A percentile compares a stretch with the other conserved stretches of the same genome.
These are phyloP conservation scores for Dryas octopetala DNA, from an alignment of 306 rosid genomes.

Conservation along the genomic window DNA sequence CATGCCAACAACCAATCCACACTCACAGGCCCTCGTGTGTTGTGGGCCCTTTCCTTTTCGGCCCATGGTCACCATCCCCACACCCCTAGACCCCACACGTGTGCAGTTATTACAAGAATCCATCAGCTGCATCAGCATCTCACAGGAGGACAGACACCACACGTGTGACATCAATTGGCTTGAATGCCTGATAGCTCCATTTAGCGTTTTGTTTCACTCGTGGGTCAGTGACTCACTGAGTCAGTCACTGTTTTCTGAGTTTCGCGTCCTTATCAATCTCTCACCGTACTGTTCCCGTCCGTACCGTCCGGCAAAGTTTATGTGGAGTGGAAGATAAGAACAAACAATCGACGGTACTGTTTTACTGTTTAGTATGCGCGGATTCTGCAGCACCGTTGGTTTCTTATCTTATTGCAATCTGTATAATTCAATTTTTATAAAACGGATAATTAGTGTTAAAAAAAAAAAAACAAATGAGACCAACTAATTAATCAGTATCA, in stretches of 20 bases:
- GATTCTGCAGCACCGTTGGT: background rate
- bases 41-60: conserved; percentile 17
- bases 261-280: background rate
- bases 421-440: no score
- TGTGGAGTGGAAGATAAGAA: background rate
- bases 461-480: no score
- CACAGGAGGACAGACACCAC: conserved; percentile 22
- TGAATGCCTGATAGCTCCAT: background rate
- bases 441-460: no score
- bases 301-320: background rate
- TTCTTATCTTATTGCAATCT: background rate
- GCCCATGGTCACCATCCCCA: conserved; percentile 18
- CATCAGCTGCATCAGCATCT: conserved; percentile 26
- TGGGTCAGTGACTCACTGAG: background rate
- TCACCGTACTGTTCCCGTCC: background rate
- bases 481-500: no score
- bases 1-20: conserved; percentile 28
- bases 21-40: conserved; percentile 31
- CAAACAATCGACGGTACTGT: background rate
- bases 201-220: background rate
- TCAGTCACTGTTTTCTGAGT: background rate
- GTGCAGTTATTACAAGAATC: conserved; percentile 1
- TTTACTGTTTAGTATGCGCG: background rate
- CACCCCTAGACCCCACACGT: conserved; percentile 21
- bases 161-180: conserved; percentile 28